Evolutionary conservation across 129 eudicot genomes (phyloP), one percentile per base, ranked within the genome.

Genomic region (Centaurea solstitialis): DNA sequence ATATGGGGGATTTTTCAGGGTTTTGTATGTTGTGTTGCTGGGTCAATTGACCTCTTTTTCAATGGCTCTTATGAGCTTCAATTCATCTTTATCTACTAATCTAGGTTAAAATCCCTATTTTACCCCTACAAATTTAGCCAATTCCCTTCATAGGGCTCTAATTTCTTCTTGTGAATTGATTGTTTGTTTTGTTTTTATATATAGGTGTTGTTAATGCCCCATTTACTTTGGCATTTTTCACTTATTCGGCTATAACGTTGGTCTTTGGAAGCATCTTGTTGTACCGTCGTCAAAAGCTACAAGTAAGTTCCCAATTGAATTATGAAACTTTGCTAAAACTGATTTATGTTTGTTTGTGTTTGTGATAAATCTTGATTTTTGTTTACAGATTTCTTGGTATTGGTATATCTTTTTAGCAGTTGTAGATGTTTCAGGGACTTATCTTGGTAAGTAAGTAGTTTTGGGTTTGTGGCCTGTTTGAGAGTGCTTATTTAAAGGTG

Each of bases 121-220:
- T n/a, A n/a, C n/a, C n/a, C n/a, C n/a, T n/a, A n/a, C n/a, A n/a
- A n/a, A n/a, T n/a, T n/a, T n/a, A n/a, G n/a, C n/a, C n/a, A n/a
- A n/a, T n/a, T n/a, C n/a, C n/a, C n/a, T n/a, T n/a, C n/a, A n/a
- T n/a, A n/a, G n/a, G n/a, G n/a, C n/a, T n/a, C n/a, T 21, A 9
- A 4, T 1, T 43, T 23, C 35, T 5, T 22, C 22, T 21, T 22
- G n/a, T 13, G 4, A 12, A 9, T 73, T 73, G 6, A 15, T 43
- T 43, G 10, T 73, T 18, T 5, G 7, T 18, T 75, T 9, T 33
- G 65, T 9, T 28, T 65, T 76, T 73, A 67, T 70, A 87, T n/a
- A n/a, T n/a, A n/a, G n/a, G n/a, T n/a, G 90, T 87, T 76, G 91
- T 79, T 26, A 82, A 88, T 85, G 79, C 87, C 0, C 88, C 91